phyloP scores from a whole-genome alignment of 305 asterid genomes.

The Fraxinus latifolia region DNA sequence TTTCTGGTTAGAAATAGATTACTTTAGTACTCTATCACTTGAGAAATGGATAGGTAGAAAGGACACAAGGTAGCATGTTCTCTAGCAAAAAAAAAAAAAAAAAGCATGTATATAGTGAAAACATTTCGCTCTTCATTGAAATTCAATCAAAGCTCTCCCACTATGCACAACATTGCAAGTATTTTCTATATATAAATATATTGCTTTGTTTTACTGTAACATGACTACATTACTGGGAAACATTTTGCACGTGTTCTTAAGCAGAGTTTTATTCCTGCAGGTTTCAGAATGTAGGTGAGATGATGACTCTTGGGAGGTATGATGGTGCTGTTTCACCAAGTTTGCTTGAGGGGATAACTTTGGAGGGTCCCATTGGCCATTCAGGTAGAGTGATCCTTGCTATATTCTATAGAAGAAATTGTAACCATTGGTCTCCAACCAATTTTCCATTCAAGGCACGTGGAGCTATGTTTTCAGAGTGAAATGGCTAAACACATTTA shows the following conservation, averaged over 20 bases:
- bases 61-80: background rate
- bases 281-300: slow-evolving; percentile 92
- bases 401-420: background rate
- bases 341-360: slow-evolving; percentile 68
- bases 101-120: background rate
- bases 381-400: slow-evolving; percentile 48
- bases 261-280: slow-evolving; percentile 32
- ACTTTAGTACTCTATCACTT: background rate
- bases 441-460: background rate
- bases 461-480: background rate
- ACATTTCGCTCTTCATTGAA: background rate
- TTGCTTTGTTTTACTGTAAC: background rate
- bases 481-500: background rate
- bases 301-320: slow-evolving; percentile 89
- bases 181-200: background rate
- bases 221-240: background rate
- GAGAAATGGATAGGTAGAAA: background rate
- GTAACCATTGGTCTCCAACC: background rate
- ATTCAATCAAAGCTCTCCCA: background rate
- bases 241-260: background rate
- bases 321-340: slow-evolving; percentile 91
- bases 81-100: background rate
- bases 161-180: background rate
- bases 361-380: slow-evolving; percentile 88
- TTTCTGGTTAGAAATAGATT: background rate